Percentiles rank a stretch among this genome's conserved stretches.
Conservation (phyloP, 805 yeast species). For the Vanderwaltozyma yarrowii region DNA sequence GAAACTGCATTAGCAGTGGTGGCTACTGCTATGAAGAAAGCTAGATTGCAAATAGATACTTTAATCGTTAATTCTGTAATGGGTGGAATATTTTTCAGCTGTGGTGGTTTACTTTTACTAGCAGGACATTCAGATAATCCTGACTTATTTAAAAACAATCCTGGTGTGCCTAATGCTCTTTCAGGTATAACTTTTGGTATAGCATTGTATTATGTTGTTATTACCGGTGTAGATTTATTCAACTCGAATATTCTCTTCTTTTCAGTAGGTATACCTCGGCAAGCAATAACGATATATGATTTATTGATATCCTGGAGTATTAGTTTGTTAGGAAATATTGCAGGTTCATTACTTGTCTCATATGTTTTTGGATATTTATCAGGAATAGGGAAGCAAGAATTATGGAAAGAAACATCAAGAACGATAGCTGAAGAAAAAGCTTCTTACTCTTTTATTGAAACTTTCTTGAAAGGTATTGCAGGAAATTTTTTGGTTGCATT, state of each 20-base stretch:
- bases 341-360: conserved; percentile 52
- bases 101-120: conserved; percentile 65
- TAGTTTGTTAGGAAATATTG: conserved; percentile 59
- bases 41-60: conserved; percentile 52
- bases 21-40: conserved; percentile 77
- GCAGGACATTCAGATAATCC: conserved; percentile 45
- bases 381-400: conserved; percentile 34
- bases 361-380: conserved; percentile 53
- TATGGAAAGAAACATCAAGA: conserved; percentile 39
- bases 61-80: conserved; percentile 53
- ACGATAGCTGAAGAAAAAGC: conserved; percentile 32
- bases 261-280: conserved; percentile 55
- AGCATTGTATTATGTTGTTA: conserved; percentile 65
- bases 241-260: conserved; percentile 71
- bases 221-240: conserved; percentile 69
- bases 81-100: conserved; percentile 59
- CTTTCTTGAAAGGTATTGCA: conserved; percentile 58
- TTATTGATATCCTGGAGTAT: conserved; percentile 53
- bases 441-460: conserved; percentile 43
- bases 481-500: conserved; percentile 71
- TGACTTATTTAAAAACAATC: conserved; percentile 31
- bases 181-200: conserved; percentile 60
- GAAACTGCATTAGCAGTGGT: conserved; percentile 79
- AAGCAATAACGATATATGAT: conserved; percentile 60
- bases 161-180: conserved; percentile 43